These are phyloP conservation scores for Jimgerdemannia lactiflua DNA, from an alignment of 192 early-diverging fungal genomes.

Conservation along the genomic window DNA sequence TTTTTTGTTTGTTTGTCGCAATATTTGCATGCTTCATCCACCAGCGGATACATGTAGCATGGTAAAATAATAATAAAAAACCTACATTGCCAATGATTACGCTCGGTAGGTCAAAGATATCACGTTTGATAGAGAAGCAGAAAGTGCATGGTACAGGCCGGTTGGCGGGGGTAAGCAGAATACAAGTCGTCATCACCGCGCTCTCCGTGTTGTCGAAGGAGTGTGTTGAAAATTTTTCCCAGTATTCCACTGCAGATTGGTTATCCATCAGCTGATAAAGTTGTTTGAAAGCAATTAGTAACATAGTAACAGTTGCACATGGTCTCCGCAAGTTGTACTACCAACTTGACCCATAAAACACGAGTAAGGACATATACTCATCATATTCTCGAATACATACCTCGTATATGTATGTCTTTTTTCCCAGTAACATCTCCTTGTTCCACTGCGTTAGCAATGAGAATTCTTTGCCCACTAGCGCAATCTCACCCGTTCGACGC, in stretches of 20 bases:
- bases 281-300: too few relatives aligned
- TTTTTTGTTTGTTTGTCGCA: too few relatives aligned
- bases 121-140: constrained; percentile 95
- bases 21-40: not conserved
- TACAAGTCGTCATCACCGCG: constrained; percentile 86
- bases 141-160: constrained; percentile 85
- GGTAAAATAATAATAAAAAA: not conserved
- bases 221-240: constrained; percentile 90
- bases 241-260: constrained; percentile 89
- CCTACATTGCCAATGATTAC: constrained; percentile 75
- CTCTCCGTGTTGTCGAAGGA: constrained; percentile 94
- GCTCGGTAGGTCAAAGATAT: constrained; percentile 94
- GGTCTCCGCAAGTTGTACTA: not conserved
- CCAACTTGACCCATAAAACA: not conserved
- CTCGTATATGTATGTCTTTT: constrained; percentile 83
- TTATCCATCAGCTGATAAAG: constrained; percentile 84
- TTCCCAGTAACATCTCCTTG: constrained; percentile 73
- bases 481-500: constrained; percentile 96
- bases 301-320: not conserved
- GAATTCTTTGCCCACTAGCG: constrained; percentile 95
- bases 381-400: constrained; percentile 15
- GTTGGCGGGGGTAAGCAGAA: constrained; percentile 70
- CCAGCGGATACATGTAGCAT: not conserved
- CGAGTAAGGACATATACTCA: not conserved
- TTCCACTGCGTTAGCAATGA: constrained; percentile 91